Evolutionary conservation across 805 yeast species (phyloP), one percentile per base, ranked within the genome.

Genomic region (Pichia cabralensis): DNA sequence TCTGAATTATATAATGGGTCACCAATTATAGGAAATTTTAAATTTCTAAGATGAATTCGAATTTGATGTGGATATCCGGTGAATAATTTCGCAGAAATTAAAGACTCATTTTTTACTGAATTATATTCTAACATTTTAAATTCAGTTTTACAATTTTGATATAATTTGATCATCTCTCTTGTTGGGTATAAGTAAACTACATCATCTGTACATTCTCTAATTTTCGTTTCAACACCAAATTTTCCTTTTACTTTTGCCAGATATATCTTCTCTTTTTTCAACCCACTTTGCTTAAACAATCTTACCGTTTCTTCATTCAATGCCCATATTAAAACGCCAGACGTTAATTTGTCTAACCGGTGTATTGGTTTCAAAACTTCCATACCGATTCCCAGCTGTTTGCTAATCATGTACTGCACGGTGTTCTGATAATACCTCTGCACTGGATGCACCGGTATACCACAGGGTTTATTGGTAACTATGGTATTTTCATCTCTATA

Each of bases 21-120:
- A 28, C 55, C 50, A 2, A 43, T 41, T 5, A 59, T 55, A 2
- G 63, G 62, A 33, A 39, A 45, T 1, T 66, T 66, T 33, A 69
- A 35, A 40, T 69, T 66, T 13, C 74, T 49, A 12, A 71, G 47
- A 47, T 72, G 78, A 7, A 71, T 68, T 11, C 78, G 52, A 15
- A 72, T 68, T 45, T 72, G 78, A 52, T 72, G 78, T 53, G 64
- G 67, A 32, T 64, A 60, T 0, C 78, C 78, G 1, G 71, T 62
- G 3, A 60, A 34, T 1, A 76, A 74, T 20, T 46, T 44, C 40
- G 76, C 71, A 33, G 44, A 26, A 3, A 71, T 67, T 1, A 69
- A 44, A 36, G 71, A 64, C 41, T 67, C 40, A 24, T 50, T 40
- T 12, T 31, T 25, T 5, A 39, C 35, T 2, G 34, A 23, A 40